Base-by-base conservation (phyloP, 495 filamentous ascomycete species). In the Tuber magnatum region DNA sequence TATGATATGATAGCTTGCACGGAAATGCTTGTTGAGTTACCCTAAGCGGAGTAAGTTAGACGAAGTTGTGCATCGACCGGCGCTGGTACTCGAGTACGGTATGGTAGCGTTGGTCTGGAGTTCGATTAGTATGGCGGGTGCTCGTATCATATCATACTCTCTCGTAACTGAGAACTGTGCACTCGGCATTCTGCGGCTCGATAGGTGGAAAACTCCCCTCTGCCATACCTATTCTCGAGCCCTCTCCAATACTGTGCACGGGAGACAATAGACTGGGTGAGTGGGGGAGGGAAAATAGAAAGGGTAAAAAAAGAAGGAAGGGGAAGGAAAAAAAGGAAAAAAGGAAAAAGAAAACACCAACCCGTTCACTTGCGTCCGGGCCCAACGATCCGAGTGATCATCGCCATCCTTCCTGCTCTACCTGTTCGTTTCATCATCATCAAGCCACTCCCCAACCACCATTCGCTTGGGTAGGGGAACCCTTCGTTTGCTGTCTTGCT, bases 391-490 rank as follows among this genome's bases (percentile, higher is more conserved):
- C 76, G 74, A 77, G 71, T 77, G 76, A 51, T 65, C 69, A 68
- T 77, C 76, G 71, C 76, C 56, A 77, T 77, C 74, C 76, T 40
- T 42, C 74, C 69, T 71, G 28, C 51, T 35, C 69, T 61, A 77
- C 68, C 74, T 74, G 76, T 77, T 75, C 76, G 74, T 76, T 76
- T 77, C 73, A 71, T 65, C 69, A 51, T 77, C 76, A 76, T 74
- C 74, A 76, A 76, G 69, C 76, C 51, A n/a, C 69, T 70, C 71
- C 76, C 75, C 71, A 78, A 77, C 39, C 76, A 70, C 77, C 65
- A 74, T 68, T 77, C 77, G 72, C 68, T 71, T 75, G 39, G 44
- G 72, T 71, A 56, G 46, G 71, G 68, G 65, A 70, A 78, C 74
- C 73, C 71, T 51, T 77, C 72, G 69, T 69, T 46, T 44, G 70